Evolutionary conservation across 805 yeast genomes (phyloP).

Genomic region (Ogataea saltuana): DNA sequence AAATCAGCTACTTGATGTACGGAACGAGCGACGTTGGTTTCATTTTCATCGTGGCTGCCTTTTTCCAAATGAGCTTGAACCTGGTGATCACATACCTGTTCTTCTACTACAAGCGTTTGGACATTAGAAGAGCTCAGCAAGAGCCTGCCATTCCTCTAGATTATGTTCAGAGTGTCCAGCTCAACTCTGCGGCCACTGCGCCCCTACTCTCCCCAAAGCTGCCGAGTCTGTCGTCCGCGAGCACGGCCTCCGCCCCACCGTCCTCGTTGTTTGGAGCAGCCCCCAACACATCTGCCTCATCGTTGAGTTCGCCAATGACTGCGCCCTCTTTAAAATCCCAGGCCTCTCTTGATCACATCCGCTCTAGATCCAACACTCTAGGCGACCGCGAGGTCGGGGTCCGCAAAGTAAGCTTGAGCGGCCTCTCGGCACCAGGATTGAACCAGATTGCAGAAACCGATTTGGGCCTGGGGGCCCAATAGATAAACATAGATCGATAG

Average conservation of each 20-base stretch:
- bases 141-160: constrained; percentile 9
- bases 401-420: constrained; percentile 15
- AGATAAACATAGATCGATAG: too few species aligned
- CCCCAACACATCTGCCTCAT: constrained; percentile 7
- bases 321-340: constrained; percentile 16
- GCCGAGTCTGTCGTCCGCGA: constrained; percentile 7
- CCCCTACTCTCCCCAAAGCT: neutral
- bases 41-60: constrained; percentile 67
- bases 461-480: constrained; percentile 1
- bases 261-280: constrained; percentile 2
- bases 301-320: constrained; percentile 14
- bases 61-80: constrained; percentile 77
- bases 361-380: constrained; percentile 28
- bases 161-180: constrained; percentile 1
- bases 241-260: constrained; percentile 11
- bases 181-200: neutral
- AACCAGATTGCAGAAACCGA: constrained; percentile 10
- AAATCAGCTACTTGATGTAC: constrained; percentile 69
- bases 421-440: constrained; percentile 3
- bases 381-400: constrained; percentile 21
- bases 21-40: constrained; percentile 71
- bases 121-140: constrained; percentile 9
- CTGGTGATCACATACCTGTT: constrained; percentile 72
- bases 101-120: constrained; percentile 53
- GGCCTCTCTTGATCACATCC: constrained; percentile 10